These are phyloP conservation scores for Cornus florida DNA, from an alignment of 148 eudicot species.

Conservation along the genomic window DNA sequence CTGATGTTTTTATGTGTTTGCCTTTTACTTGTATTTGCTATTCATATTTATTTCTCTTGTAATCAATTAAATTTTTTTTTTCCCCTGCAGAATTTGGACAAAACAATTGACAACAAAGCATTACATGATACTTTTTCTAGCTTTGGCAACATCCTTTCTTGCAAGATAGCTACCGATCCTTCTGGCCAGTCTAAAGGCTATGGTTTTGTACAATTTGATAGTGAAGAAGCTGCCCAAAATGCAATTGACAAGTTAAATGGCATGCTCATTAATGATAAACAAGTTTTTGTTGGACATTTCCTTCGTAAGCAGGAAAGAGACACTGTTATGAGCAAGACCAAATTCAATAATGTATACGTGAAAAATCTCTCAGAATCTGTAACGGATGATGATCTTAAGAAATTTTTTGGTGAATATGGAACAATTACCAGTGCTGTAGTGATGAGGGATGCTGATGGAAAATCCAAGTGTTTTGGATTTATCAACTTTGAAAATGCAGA, in stretches of 20 bases:
- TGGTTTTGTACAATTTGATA: conserved; percentile 70
- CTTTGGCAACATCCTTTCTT: conserved; percentile 67
- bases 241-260: conserved; percentile 62
- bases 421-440: conserved; percentile 59
- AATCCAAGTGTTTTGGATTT: conserved; percentile 70
- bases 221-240: conserved; percentile 56
- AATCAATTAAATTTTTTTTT: background rate
- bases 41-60: too few species aligned
- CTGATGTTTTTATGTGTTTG: background rate
- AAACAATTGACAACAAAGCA: conserved; percentile 59
- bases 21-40: too few species aligned
- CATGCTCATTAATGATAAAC: conserved; percentile 68
- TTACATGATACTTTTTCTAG: conserved; percentile 65
- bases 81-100: conserved; percentile 61
- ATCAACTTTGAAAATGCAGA: conserved; percentile 63
- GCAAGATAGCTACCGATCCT: conserved; percentile 66
- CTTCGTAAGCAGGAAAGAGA: conserved; percentile 75
- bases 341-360: conserved; percentile 60
- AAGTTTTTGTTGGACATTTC: conserved; percentile 68
- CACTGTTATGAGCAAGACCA: conserved; percentile 26
- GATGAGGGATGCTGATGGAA: conserved; percentile 72
- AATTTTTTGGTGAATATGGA: conserved; percentile 55
- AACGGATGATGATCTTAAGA: conserved; percentile 51
- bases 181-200: conserved; percentile 69
- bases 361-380: conserved; percentile 55